phyloP scores from a whole-genome alignment of 2,329 filamentous ascomycete species.

The Botryotinia narcissicola region DNA sequence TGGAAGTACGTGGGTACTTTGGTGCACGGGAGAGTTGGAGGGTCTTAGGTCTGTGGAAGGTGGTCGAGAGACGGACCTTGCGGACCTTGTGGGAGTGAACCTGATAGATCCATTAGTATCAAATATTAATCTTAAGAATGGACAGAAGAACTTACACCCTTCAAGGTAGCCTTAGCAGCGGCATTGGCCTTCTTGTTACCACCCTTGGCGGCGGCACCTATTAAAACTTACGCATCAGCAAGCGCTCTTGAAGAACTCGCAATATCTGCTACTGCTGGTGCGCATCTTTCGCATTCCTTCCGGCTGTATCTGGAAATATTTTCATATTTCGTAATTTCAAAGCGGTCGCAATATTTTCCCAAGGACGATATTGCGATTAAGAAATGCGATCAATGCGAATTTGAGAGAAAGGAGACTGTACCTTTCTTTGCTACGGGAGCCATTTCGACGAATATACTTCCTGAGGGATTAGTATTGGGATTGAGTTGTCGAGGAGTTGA shows the following conservation, averaged over 20 bases:
- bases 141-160: constrained; percentile 70
- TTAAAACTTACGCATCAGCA: constrained; percentile 62
- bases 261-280: constrained; percentile 69
- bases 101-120: constrained; percentile 43
- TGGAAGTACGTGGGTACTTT: constrained; percentile 96
- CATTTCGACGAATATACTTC: constrained; percentile 36
- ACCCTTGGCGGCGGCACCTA: constrained; percentile 55
- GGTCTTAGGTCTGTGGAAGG: constrained; percentile 98
- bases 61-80: constrained; percentile 89
- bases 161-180: constrained; percentile 93
- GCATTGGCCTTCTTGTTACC: constrained; percentile 83
- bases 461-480: constrained; percentile 29
- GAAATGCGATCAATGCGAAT: constrained; percentile 19
- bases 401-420: constrained; percentile 34
- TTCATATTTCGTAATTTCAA: constrained; percentile 23
- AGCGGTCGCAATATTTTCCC: constrained; percentile 24
- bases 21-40: constrained; percentile 84
- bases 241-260: constrained; percentile 71
- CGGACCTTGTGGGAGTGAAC: constrained; percentile 79
- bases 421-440: constrained; percentile 39
- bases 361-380: constrained; percentile 24
- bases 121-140: constrained; percentile 43
- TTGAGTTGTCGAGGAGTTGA: constrained; percentile 25
- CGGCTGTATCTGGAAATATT: constrained; percentile 18
- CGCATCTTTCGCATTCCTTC: constrained; percentile 30